Evolutionary conservation across 1,139 yeast genomes (phyloP).

Genomic region (Citeromyces siamensis): DNA sequence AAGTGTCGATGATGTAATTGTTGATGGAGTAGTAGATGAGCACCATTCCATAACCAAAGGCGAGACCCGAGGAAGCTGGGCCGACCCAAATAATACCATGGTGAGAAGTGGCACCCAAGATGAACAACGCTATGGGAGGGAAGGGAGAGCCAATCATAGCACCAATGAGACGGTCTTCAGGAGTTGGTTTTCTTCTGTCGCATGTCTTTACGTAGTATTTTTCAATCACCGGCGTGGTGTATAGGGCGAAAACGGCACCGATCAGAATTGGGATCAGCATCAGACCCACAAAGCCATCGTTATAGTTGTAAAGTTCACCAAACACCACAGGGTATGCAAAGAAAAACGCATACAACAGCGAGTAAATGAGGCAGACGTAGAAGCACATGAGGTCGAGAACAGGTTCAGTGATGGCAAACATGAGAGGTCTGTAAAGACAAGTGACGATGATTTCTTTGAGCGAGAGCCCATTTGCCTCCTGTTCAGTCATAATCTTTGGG

Average conservation of each 20-base stretch:
- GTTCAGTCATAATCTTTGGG: slow-evolving; percentile 79
- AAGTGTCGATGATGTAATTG: slow-evolving; percentile 82
- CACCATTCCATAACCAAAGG: slow-evolving; percentile 90
- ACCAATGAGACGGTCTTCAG: slow-evolving; percentile 80
- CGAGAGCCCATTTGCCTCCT: slow-evolving; percentile 67
- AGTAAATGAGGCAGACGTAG: slow-evolving; percentile 79
- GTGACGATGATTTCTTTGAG: slow-evolving; percentile 52
- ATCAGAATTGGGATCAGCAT: slow-evolving; percentile 82
- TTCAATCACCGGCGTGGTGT: slow-evolving; percentile 65
- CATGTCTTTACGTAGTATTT: slow-evolving; percentile 38
- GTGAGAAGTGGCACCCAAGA: slow-evolving; percentile 79
- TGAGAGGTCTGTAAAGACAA: slow-evolving; percentile 64
- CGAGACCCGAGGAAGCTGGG: slow-evolving; percentile 82
- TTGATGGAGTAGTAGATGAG: slow-evolving; percentile 77
- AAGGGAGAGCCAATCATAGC: slow-evolving; percentile 88
- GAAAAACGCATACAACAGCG: slow-evolving; percentile 82
- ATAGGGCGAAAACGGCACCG: slow-evolving; percentile 66
- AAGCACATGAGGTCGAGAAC: slow-evolving; percentile 73
- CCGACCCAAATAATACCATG: slow-evolving; percentile 86
- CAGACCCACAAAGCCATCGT: slow-evolving; percentile 63
- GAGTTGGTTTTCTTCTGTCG: slow-evolving; percentile 53
- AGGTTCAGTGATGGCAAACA: slow-evolving; percentile 68
- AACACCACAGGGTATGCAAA: slow-evolving; percentile 80
- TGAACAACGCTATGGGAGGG: slow-evolving; percentile 79
- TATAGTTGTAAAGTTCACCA: slow-evolving; percentile 48